Evolutionary conservation across 2,329 filamentous ascomycete species (phyloP).

Genomic region (Xylogone sp.): DNA sequence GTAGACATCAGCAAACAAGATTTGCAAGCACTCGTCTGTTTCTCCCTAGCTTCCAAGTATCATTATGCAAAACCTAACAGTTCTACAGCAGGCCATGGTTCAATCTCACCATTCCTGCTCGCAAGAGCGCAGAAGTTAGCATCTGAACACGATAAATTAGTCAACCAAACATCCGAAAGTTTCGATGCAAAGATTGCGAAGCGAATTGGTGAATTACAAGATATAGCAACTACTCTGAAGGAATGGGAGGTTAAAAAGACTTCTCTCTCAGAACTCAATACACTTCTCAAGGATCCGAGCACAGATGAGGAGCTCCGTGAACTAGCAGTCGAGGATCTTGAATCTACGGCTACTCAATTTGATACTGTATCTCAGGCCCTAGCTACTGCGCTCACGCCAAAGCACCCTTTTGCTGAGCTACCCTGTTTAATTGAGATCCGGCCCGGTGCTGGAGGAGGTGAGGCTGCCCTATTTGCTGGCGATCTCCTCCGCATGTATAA

Average conservation of each 20-base stretch:
- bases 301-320: constrained; percentile 67
- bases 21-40: constrained; percentile 41
- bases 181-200: constrained; percentile 58
- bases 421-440: constrained; percentile 90
- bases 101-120: constrained; percentile 50
- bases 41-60: constrained; percentile 1
- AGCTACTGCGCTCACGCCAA: constrained; percentile 75
- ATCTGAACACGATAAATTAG: constrained; percentile 54
- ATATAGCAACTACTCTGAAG: constrained; percentile 52
- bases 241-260: constrained; percentile 54
- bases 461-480: constrained; percentile 86
- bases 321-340: constrained; percentile 78
- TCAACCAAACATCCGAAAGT: constrained; percentile 42
- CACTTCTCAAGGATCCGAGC: constrained; percentile 40
- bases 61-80: neutral
- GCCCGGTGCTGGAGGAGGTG: constrained; percentile 86
- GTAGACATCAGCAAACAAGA: constrained; percentile 28
- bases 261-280: constrained; percentile 50
- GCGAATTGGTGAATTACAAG: constrained; percentile 57
- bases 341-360: constrained; percentile 59
- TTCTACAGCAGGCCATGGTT: constrained; percentile 22
- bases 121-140: constrained; percentile 55
- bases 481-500: constrained; percentile 90
- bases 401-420: constrained; percentile 84
- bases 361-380: constrained; percentile 62